phyloP scores from a whole-genome alignment of 768 basidiomycete genomes.

The Tricholoma hemisulphureum region DNA sequence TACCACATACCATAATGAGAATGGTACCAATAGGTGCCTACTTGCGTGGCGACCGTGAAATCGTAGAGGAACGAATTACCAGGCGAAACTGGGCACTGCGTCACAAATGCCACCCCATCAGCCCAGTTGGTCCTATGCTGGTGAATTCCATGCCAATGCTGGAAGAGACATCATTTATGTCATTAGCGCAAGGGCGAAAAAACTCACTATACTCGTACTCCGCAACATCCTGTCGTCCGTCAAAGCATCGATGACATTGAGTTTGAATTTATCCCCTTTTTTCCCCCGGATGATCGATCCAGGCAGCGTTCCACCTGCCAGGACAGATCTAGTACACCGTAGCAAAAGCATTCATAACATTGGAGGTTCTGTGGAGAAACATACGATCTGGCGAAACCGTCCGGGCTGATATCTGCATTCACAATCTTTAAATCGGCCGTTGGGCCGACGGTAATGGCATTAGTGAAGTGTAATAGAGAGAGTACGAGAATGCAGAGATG shows the following conservation, averaged over 20 bases:
- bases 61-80: constrained; percentile 36
- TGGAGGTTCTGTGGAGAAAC: neutral
- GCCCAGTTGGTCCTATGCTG: constrained; percentile 33
- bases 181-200: constrained; percentile 10
- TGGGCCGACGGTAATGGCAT: constrained; percentile 20
- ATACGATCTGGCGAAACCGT: constrained; percentile 36
- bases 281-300: constrained; percentile 27
- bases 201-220: constrained; percentile 17
- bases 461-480: constrained; percentile 5
- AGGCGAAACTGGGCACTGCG: constrained; percentile 42
- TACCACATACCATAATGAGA: constrained; percentile 21
- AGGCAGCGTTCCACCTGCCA: constrained; percentile 26
- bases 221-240: constrained; percentile 16
- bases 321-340: constrained; percentile 18
- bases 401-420: constrained; percentile 44
- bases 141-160: constrained; percentile 48
- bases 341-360: neutral
- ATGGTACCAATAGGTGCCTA: constrained; percentile 30
- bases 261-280: constrained; percentile 22
- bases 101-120: constrained; percentile 37
- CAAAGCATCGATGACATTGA: constrained; percentile 22
- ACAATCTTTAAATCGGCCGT: constrained; percentile 33
- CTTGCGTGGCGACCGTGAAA: constrained; percentile 25
- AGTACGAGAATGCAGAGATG: constrained; percentile 13
- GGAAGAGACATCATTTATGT: neutral